Evolutionary conservation across 2,329 filamentous ascomycete genomes (phyloP), one percentile per base, ranked within the genome.

Genomic region (Fusarium verrucosum): DNA sequence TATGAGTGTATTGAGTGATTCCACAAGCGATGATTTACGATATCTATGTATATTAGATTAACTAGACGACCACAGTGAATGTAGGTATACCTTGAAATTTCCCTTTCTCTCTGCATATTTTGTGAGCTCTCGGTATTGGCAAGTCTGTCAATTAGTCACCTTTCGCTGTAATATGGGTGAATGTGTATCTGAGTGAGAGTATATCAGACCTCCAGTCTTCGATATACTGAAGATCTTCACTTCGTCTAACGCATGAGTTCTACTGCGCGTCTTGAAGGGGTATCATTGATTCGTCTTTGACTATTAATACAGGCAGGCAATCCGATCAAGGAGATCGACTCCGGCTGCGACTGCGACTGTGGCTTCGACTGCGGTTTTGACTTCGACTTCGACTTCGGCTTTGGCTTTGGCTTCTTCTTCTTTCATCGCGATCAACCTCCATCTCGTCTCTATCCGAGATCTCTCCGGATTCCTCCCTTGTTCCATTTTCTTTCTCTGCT

Each of bases 381-480:
- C 55, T 67, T 1, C 33, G 38, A 7, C 55, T 69, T 14, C 50
- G 50, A 43, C 63, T 72, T 22, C 50, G 58, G 50, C 71, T 76
- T 10, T 54, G 44, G 25, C 53, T 68, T 19, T 41, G 44, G 20
- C 55, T 70, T 22, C 74, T 66, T 26, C 64, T 65, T 17, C 64
- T 52, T 47, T 73, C 70, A 7, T 73, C 72, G 2, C 70, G 70
- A 61, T 80, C 80, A 35, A 79, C 70, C 44, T 82, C 78, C 79
- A 79, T 79, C 5, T 72, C 71, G 13, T 70, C 70, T n/a, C 69
- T 59, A n/a, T 76, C 76, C 2, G 72, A 74, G 16, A 73, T 56
- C 37, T 78, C 79, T 0, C 79, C 79, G 4, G 79, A 81, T 7
- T 83, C 81, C 38, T 80, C 78, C 30, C 71, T 73, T 14, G 65